Base-by-base conservation (phyloP, 2,329 filamentous ascomycete genomes). In the Cercospora sp. region DNA sequence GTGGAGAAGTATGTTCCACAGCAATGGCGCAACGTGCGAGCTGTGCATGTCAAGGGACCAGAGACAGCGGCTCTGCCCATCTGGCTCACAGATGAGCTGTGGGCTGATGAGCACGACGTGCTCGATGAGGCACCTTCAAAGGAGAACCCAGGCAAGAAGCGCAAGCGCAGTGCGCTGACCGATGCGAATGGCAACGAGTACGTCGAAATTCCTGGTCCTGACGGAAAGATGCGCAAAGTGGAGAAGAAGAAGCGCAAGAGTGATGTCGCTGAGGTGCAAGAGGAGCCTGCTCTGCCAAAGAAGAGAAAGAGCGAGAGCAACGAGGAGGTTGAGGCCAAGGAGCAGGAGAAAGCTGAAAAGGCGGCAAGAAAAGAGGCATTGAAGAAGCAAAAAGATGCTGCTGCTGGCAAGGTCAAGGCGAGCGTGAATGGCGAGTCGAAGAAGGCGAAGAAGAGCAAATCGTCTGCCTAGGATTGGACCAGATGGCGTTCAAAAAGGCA, bases 1-100 rank as follows among this genome's bases (percentile, higher is more conserved):
- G 88, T 93, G 6, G 89, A 91, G 70, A 93, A 91, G 79, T 91
- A 90, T 77, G 88, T 97, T 57, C 88, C 93, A 18, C 90, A 94
- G 79, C 90, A 93, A 76, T 97, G 94, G 93, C 88, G 87, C 76
- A 95, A 94, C 79, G 86, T 98, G 71, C 90, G 90, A 80, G 87
- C 88, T 70, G 83, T 99, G 69, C 93, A 96, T 80, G 86, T 99
- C 84, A 99, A 98, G 86, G 92, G 93, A 3, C 90, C 92, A 30
- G 89, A 92, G 77, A 97, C 94, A 4, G 90, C 90, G 69, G 91
- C 94, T 8, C 85, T 99, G 76, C 95, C 95, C n/a, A 89, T 99
- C 77, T 99, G 93, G 92, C 83, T 97, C 77, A 91, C 94, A 4
- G 90, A 93, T 73, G 93, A 97, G 84, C 85, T 99, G 71, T 99